Evolutionary conservation across 176 grass and related monocot genomes (phyloP), one percentile per base, ranked within the genome.

Genomic region (Zoysia japonica): DNA sequence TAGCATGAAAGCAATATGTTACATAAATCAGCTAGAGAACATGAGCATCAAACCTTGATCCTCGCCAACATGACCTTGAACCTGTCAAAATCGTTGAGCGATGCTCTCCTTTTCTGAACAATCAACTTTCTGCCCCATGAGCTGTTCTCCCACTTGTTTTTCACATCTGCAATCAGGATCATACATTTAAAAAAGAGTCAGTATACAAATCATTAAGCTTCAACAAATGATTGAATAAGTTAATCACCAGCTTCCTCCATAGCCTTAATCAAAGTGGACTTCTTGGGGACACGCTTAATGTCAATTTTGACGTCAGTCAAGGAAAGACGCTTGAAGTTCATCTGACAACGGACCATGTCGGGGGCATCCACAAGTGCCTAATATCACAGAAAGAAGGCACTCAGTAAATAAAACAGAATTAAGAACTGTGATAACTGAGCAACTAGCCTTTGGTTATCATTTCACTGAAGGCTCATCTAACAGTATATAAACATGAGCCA

Each of bases 101-200:
- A 57, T 40, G 94, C 91, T 92, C 94, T 94, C 88, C 85, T 94
- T 73, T 92, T 86, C 94, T 97, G 94, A 35, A 97, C 94, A 80
- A 97, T 94, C 41, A 97, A 49, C 83, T 97, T 97, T 84, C 84
- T 97, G 61, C 94, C 94, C 94, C 94, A 97, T 1, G 87, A 94
- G 74, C 94, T 97, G 50, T 92, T 97, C 84, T 97, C 94, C 94
- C 94, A 97, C 72, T 93, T 97, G 53, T 67, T 85, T 51, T 97
- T 97, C 13, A 97, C 94, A 86, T 97, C 94, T 93, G 77, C 36
- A 66, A 51, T 28, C 28, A 28, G 28, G 28, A 28, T 28, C 28
- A 28, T 28, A 28, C 28, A 28, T 28, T 28, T 28, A 28, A 28
- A 67, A 51, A 16, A 42, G 13, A 7, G 77, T 6, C 65, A 61